These are phyloP conservation scores for Paradendryphiella salina DNA, from an alignment of 2,329 filamentous ascomycete genomes.

Conservation along the genomic window DNA sequence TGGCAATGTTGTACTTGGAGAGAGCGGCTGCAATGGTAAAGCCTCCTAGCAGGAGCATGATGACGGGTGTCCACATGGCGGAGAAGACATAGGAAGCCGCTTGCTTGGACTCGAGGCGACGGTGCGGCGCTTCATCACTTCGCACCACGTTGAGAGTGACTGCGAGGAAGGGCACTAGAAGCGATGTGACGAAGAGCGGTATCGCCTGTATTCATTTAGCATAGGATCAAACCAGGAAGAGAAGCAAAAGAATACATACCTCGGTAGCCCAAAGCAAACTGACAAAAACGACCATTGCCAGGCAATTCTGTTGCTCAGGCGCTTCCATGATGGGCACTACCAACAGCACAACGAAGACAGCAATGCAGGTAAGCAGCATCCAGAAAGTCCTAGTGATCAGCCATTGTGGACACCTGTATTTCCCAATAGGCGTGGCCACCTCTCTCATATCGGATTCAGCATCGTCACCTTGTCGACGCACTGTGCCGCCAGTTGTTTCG, in stretches of 20 bases:
- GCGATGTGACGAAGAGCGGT: constrained; percentile 92
- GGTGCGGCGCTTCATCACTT: constrained; percentile 69
- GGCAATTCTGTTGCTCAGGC: constrained; percentile 91
- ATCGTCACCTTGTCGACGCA: constrained; percentile 83
- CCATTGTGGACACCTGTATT: constrained; percentile 76
- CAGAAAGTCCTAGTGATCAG: constrained; percentile 81
- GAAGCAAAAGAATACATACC: constrained; percentile 52
- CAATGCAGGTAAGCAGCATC: constrained; percentile 70
- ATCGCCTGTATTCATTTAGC: constrained; percentile 68
- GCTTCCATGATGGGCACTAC: constrained; percentile 79
- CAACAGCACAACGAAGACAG: constrained; percentile 74
- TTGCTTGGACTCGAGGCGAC: constrained; percentile 74
- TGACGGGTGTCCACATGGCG: constrained; percentile 98
- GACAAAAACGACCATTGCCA: constrained; percentile 91
- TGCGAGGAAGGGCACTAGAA: constrained; percentile 90
- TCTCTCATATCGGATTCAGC: constrained; percentile 67
- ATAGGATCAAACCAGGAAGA: not conserved
- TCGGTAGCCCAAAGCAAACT: constrained; percentile 96
- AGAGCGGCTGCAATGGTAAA: constrained; percentile 94
- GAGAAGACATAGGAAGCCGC: constrained; percentile 85
- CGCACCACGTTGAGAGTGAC: constrained; percentile 85
- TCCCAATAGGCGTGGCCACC: constrained; percentile 78
- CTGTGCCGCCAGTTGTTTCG: constrained; percentile 67
- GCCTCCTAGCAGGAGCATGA: constrained; percentile 94
- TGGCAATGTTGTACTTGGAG: constrained; percentile 97